phyloP scores from a whole-genome alignment of 1,284 basidiomycete species.

The Porphyrellus sp. region DNA sequence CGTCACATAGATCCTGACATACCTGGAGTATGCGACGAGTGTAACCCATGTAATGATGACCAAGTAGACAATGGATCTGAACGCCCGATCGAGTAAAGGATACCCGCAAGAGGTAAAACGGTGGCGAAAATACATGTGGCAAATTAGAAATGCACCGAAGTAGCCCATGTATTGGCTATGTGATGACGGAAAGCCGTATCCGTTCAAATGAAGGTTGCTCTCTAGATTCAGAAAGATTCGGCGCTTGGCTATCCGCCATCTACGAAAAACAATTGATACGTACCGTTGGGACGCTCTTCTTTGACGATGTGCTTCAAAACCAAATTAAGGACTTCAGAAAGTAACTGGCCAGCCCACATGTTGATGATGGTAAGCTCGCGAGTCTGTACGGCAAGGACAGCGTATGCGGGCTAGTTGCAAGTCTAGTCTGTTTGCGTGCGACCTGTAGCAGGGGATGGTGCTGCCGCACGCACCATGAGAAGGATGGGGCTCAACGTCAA shows the following conservation, averaged over 20 bases:
- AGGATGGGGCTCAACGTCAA: slow-evolving; percentile 74
- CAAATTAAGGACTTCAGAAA: slow-evolving; percentile 72
- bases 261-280: slow-evolving; percentile 22
- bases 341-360: slow-evolving; percentile 80
- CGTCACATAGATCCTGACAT: neutral
- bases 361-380: slow-evolving; percentile 75
- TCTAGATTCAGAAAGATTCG: slow-evolving; percentile 11
- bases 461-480: slow-evolving; percentile 54
- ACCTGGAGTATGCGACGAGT: slow-evolving; percentile 80
- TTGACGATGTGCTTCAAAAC: slow-evolving; percentile 67
- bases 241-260: neutral
- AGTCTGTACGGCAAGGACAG: slow-evolving; percentile 69
- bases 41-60: slow-evolving; percentile 54
- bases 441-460: neutral
- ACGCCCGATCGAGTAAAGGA: slow-evolving; percentile 47
- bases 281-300: slow-evolving; percentile 67
- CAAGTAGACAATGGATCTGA: slow-evolving; percentile 47
- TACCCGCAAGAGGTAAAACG: slow-evolving; percentile 56
- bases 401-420: slow-evolving; percentile 65
- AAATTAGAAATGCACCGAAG: slow-evolving; percentile 72
- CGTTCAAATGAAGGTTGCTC: slow-evolving; percentile 39
- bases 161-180: slow-evolving; percentile 90
- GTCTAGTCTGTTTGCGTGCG: slow-evolving; percentile 7
- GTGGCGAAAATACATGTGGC: slow-evolving; percentile 72
- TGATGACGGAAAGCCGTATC: slow-evolving; percentile 86